These are phyloP conservation scores for Tephrocybe rancida DNA, from an alignment of 768 basidiomycete species.

Conservation along the genomic window DNA sequence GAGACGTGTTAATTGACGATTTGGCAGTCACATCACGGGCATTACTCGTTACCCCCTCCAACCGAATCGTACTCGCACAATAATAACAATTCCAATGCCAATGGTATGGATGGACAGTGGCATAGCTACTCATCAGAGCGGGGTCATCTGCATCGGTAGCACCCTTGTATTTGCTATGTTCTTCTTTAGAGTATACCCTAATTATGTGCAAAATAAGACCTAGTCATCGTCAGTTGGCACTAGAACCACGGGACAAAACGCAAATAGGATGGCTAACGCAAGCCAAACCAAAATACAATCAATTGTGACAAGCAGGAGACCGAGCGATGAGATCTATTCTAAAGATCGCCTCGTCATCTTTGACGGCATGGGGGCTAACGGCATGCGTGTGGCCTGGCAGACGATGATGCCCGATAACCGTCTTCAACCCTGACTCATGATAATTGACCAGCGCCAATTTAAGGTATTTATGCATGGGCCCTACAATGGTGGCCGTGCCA, in stretches of 20 bases:
- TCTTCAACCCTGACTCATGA: neutral
- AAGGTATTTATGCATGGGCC: neutral
- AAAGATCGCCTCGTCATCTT: conserved; percentile 23
- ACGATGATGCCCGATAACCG: conserved; percentile 13
- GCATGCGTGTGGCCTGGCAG: neutral
- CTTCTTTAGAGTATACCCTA: conserved; percentile 20
- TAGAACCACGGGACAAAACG: too few relatives aligned
- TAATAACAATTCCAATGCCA: conserved; percentile 35
- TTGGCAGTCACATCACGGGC: conserved; percentile 35
- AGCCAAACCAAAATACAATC: too few relatives aligned
- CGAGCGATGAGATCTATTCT: conserved; percentile 10
- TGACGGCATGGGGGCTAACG: conserved; percentile 23
- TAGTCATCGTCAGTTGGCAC: too few relatives aligned
- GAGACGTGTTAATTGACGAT: neutral
- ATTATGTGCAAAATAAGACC: too few relatives aligned
- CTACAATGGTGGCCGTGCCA: neutral
- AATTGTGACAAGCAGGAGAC: conserved; percentile 7
- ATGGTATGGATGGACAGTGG: conserved; percentile 57
- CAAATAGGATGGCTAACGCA: too few relatives aligned
- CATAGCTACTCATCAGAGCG: conserved; percentile 69
- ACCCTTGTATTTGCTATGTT: neutral
- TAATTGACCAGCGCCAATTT: conserved; percentile 8
- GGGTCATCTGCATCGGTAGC: conserved; percentile 60
- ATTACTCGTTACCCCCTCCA: conserved; percentile 42
- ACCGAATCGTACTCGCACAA: conserved; percentile 44